Evolutionary conservation across 495 filamentous ascomycete species (phyloP).

Genomic region (Penicillium odoratum): DNA sequence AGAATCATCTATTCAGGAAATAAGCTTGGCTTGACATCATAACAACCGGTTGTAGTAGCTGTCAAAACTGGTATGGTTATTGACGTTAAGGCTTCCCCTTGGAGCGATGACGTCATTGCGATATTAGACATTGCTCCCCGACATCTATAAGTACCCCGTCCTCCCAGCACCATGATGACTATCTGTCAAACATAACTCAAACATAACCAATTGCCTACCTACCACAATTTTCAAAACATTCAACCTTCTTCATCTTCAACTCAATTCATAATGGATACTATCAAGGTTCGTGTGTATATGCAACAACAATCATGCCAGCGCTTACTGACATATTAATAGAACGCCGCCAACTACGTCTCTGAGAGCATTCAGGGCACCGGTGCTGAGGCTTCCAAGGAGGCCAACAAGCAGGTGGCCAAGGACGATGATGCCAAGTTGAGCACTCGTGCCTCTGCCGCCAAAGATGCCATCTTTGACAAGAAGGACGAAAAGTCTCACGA

Average conservation of each 20-base stretch:
- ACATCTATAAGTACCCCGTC: background rate
- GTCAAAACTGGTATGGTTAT: background rate
- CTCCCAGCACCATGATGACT: background rate
- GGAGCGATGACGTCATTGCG: background rate
- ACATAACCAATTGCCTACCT: background rate
- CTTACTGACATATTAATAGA: constrained; percentile 3
- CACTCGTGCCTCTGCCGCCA: constrained; percentile 18
- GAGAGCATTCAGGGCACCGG: constrained; percentile 15
- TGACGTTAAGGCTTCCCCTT: background rate
- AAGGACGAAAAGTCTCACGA: constrained; percentile 15
- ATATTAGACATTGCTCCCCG: background rate
- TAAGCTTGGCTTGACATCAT: background rate
- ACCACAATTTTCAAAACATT: background rate
- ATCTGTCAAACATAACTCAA: background rate
- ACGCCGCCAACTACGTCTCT: constrained; percentile 17
- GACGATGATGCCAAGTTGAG: constrained; percentile 7
- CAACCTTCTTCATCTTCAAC: background rate
- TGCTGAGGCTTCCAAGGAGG: constrained; percentile 15
- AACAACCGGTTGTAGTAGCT: background rate
- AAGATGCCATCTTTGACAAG: constrained; percentile 15
- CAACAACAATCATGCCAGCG: background rate
- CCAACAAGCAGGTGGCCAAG: constrained; percentile 12
- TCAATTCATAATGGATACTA: background rate
- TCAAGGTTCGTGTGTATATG: background rate
- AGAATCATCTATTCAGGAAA: background rate